phyloP scores from a whole-genome alignment of 2,329 filamentous ascomycete species.

The Ilyonectria sp. region DNA sequence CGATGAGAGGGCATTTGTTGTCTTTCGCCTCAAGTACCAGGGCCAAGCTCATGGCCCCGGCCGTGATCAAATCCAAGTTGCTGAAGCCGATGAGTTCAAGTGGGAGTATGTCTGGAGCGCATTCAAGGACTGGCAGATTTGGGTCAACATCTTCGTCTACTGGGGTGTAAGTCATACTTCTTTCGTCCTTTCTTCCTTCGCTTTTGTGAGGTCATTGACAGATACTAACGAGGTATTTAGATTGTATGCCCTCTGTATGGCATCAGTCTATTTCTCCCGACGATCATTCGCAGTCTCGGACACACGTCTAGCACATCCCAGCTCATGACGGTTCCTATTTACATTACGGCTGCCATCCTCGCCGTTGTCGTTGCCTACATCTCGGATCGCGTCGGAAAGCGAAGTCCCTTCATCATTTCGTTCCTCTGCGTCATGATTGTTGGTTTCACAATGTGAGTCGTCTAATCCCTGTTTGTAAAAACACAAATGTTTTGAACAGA shows the following conservation, averaged over 20 bases:
- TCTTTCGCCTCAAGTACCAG: slow-evolving; percentile 80
- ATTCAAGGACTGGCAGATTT: slow-evolving; percentile 86
- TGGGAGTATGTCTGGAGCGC: slow-evolving; percentile 82
- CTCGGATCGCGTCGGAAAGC: slow-evolving; percentile 69
- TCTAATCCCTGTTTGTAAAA: neutral
- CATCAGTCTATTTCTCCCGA: slow-evolving; percentile 73
- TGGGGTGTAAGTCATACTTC: slow-evolving; percentile 68
- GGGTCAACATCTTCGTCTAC: slow-evolving; percentile 72
- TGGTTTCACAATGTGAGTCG: slow-evolving; percentile 68
- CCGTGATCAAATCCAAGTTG: slow-evolving; percentile 55
- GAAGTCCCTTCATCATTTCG: slow-evolving; percentile 69
- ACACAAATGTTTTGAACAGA: too few species aligned
- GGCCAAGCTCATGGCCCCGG: slow-evolving; percentile 49
- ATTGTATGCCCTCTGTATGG: slow-evolving; percentile 70
- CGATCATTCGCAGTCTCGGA: slow-evolving; percentile 73
- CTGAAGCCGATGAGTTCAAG: slow-evolving; percentile 81
- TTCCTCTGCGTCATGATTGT: slow-evolving; percentile 68
- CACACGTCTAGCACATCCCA: slow-evolving; percentile 73
- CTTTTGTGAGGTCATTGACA: rapidly evolving
- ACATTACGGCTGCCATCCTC: slow-evolving; percentile 74
- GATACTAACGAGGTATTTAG: slow-evolving; percentile 47
- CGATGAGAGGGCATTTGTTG: slow-evolving; percentile 79
- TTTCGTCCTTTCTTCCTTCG: slow-evolving; percentile 33
- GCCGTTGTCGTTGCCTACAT: slow-evolving; percentile 67
- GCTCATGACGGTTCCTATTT: slow-evolving; percentile 75